These are phyloP conservation scores for Wickerhamiella australiensis DNA, from an alignment of 805 yeast species.

Conservation along the genomic window DNA sequence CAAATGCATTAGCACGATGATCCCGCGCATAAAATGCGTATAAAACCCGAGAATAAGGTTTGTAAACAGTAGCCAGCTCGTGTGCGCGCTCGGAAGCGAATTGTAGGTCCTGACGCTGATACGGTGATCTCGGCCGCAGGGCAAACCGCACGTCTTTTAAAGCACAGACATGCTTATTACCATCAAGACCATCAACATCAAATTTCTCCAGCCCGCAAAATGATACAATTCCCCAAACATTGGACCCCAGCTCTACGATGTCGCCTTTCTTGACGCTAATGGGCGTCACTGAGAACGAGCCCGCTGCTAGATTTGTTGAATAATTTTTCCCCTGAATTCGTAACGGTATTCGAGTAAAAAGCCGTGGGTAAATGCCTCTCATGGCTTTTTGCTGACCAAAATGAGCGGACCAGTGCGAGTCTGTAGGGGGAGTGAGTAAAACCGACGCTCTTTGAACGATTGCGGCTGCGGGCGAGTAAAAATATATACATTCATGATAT, in stretches of 20 bases:
- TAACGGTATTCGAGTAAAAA: neutral
- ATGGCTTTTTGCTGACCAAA: neutral
- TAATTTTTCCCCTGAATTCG: neutral
- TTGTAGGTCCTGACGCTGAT: neutral
- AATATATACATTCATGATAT: too few species aligned
- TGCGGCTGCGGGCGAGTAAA: too few species aligned
- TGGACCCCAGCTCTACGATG: constrained; percentile 15
- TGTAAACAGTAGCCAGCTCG: neutral
- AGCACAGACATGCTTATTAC: constrained; percentile 7
- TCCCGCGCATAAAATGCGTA: constrained; percentile 3
- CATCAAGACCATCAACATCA: constrained; percentile 15
- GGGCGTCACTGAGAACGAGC: constrained; percentile 9
- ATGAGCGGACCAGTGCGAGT: too few species aligned
- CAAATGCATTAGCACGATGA: constrained; percentile 2
- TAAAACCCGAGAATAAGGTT: neutral
- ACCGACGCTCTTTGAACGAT: too few species aligned
- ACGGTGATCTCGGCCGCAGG: neutral
- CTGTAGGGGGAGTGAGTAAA: too few species aligned
- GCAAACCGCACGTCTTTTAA: constrained; percentile 14
- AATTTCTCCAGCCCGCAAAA: constrained; percentile 16
- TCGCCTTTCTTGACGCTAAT: constrained; percentile 17
- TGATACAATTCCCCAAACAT: constrained; percentile 18
- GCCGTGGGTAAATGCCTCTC: neutral
- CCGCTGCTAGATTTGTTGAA: neutral
- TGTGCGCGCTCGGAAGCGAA: neutral